Evolutionary conservation across 331 rosid genomes (phyloP).

Genomic region (Acacia pycnantha): DNA sequence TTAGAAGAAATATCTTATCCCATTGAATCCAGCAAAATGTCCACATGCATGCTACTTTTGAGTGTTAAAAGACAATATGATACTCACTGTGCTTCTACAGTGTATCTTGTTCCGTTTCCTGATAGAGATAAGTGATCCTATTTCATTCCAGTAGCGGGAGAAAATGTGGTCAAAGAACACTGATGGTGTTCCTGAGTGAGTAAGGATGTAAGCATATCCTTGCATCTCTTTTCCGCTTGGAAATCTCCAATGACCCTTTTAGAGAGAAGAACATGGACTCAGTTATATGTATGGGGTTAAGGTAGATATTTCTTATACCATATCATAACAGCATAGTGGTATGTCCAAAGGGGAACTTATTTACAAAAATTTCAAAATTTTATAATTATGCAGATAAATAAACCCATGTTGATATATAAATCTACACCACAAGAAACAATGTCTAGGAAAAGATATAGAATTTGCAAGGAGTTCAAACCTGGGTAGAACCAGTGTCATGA

Average conservation of each 20-base stretch:
- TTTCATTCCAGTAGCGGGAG: not conserved
- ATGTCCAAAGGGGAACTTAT: not conserved
- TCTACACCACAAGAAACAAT: not conserved
- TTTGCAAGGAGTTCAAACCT: not conserved
- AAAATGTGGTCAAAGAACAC: slow-evolving; percentile 17
- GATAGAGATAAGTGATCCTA: not conserved
- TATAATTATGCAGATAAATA: not conserved
- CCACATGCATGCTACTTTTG: not conserved
- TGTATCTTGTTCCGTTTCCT: slow-evolving; percentile 8
- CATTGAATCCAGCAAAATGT: not conserved
- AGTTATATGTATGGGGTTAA: not conserved
- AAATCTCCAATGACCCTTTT: slow-evolving; percentile 14
- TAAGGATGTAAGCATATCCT: slow-evolving; percentile 15
- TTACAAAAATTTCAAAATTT: not conserved
- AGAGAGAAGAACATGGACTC: not conserved
- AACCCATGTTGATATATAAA: not conserved
- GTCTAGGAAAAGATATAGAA: not conserved
- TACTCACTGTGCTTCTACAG: slow-evolving; percentile 4
- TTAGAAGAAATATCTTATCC: not conserved
- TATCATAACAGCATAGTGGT: not conserved
- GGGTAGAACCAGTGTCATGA: slow-evolving; percentile 20
- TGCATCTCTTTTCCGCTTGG: slow-evolving; percentile 13
- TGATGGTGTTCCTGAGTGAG: slow-evolving; percentile 9
- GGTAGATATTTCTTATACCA: not conserved
- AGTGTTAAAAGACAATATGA: not conserved